A percentile compares a stretch with the other conserved stretches of the same genome.
phyloP scores from a whole-genome alignment of 1,284 basidiomycete species.

The Vanrija sp. region DNA sequence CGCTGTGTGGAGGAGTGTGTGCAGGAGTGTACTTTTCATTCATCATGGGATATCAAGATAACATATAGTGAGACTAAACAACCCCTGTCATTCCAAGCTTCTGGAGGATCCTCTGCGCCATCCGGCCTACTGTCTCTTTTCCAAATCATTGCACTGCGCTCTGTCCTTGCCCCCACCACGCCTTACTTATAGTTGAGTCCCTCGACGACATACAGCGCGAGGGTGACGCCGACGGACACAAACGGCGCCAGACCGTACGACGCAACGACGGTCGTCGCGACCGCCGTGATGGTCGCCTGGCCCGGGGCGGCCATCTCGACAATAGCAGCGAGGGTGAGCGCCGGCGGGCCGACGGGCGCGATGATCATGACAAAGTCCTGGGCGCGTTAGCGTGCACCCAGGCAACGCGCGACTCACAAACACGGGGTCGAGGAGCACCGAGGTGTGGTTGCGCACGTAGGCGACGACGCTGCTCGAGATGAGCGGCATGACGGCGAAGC shows the following conservation, averaged over 20 bases:
- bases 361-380: constrained; percentile 37
- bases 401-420: constrained; percentile 15
- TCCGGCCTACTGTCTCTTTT: too few relatives aligned
- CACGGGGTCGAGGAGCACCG: constrained; percentile 30
- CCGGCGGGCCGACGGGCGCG: constrained; percentile 43
- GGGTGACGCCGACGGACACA: constrained; percentile 33
- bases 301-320: constrained; percentile 9
- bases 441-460: constrained; percentile 22
- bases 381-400: constrained; percentile 16
- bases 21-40: background rate
- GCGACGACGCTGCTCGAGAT: constrained; percentile 33
- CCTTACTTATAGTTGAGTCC: constrained; percentile 10
- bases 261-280: constrained; percentile 35
- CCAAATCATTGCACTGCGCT: too few relatives aligned
- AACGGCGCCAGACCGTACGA: constrained; percentile 36
- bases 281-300: constrained; percentile 28
- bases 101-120: too few relatives aligned
- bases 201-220: constrained; percentile 20
- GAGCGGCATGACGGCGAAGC: constrained; percentile 39
- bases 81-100: too few relatives aligned
- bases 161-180: too few relatives aligned
- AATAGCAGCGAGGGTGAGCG: constrained; percentile 40
- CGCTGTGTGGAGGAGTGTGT: too few relatives aligned
- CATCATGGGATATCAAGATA: too few relatives aligned
- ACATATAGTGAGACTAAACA: too few relatives aligned